These are phyloP conservation scores for Xylaria castorea DNA, from an alignment of 495 filamentous ascomycete genomes.

Conservation along the genomic window DNA sequence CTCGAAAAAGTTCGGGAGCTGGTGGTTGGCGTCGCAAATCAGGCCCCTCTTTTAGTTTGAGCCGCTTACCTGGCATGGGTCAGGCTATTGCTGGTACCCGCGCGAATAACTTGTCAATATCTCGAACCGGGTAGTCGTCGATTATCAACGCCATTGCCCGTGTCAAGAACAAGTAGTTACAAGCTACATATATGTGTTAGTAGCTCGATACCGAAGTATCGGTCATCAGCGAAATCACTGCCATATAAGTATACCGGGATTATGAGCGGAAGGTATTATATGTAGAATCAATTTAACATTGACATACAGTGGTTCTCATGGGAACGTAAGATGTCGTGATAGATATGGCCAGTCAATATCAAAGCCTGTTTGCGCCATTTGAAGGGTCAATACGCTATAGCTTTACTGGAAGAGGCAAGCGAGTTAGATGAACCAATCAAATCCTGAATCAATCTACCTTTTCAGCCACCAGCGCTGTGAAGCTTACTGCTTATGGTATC, in stretches of 20 bases:
- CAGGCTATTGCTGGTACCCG: background rate
- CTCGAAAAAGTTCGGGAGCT: background rate
- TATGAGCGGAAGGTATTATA: background rate
- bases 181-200: too few relatives aligned
- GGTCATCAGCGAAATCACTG: background rate
- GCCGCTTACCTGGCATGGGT: background rate
- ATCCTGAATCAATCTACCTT: background rate
- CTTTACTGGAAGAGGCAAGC: conserved; percentile 16
- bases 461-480: conserved; percentile 1
- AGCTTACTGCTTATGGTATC: background rate
- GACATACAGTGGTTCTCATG: background rate
- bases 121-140: background rate
- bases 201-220: background rate
- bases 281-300: background rate
- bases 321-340: conserved; percentile 14
- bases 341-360: background rate
- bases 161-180: background rate
- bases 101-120: background rate
- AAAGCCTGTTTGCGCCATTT: background rate
- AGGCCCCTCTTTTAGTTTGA: background rate
- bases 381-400: background rate
- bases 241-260: background rate
- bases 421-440: background rate
- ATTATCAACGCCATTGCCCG: background rate
- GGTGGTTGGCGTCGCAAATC: background rate